A percentile compares a stretch with the other conserved stretches of the same genome.
These are phyloP conservation scores for Piper longum DNA, from an alignment of 164 flowering plant species.

Conservation along the genomic window DNA sequence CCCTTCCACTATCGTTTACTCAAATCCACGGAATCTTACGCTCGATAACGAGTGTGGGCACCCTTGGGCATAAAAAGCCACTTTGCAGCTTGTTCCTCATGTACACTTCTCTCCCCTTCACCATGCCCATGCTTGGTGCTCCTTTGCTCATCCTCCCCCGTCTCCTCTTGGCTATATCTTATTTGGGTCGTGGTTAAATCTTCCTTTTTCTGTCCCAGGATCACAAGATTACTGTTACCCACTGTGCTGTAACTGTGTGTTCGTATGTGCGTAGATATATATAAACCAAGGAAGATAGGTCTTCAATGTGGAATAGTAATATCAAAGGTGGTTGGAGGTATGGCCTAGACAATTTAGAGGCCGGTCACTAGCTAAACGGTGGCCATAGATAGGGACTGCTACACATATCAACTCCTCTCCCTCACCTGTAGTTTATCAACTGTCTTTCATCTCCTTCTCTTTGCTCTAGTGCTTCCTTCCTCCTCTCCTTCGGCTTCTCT, in stretches of 20 bases:
- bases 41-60: neutral
- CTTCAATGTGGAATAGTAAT: neutral
- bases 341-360: neutral
- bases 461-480: neutral
- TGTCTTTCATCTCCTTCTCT: constrained; percentile 1
- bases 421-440: neutral
- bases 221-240: neutral
- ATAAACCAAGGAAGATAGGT: neutral
- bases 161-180: neutral
- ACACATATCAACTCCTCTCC: constrained; percentile 1
- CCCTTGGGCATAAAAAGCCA: neutral
- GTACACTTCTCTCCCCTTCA: neutral
- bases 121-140: neutral
- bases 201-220: too few species aligned
- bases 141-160: too few species aligned
- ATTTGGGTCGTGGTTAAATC: too few species aligned
- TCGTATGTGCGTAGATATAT: neutral
- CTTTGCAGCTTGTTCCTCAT: neutral
- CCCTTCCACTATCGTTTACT: neutral
- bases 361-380: neutral
- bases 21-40: constrained; percentile 13
- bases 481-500: neutral
- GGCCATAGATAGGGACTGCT: constrained; percentile 8
- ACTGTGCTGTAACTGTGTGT: neutral
- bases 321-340: constrained; percentile 4